A percentile compares a stretch with the other conserved stretches of the same genome.
phyloP scores from a whole-genome alignment of 768 basidiomycete species.

The Baorangia bicolor region DNA sequence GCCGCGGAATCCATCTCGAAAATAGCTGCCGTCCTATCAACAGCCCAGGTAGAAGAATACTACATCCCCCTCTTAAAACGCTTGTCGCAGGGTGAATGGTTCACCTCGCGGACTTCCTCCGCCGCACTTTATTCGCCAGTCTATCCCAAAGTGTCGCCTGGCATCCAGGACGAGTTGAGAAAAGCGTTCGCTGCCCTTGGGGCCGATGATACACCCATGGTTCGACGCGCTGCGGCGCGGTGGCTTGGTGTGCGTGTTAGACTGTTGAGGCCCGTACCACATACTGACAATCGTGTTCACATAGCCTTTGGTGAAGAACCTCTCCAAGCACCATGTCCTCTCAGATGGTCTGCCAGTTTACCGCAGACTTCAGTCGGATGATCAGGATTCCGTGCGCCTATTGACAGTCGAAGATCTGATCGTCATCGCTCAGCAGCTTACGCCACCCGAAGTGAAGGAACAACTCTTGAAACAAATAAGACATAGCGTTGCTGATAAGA shows the following conservation, averaged over 20 bases:
- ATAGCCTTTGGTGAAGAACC: constrained; percentile 76
- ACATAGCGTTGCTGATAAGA: constrained; percentile 89
- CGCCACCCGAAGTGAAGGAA: constrained; percentile 87
- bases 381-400: constrained; percentile 96
- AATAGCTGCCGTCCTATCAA: constrained; percentile 74
- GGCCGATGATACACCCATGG: constrained; percentile 98
- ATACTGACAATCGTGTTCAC: constrained; percentile 11
- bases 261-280: background rate
- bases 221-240: constrained; percentile 92
- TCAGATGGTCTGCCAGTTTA: constrained; percentile 90
- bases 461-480: constrained; percentile 86
- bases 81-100: constrained; percentile 94
- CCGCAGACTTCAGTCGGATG: constrained; percentile 89
- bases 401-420: constrained; percentile 96
- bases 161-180: constrained; percentile 83
- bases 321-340: constrained; percentile 77
- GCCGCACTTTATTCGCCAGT: constrained; percentile 91
- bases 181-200: constrained; percentile 81
- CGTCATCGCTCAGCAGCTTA: constrained; percentile 81
- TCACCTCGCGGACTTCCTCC: constrained; percentile 95
- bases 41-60: constrained; percentile 79
- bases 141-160: constrained; percentile 73
- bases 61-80: constrained; percentile 91
- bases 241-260: constrained; percentile 83
- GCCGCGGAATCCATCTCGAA: constrained; percentile 96